Evolutionary conservation across 257 asterid species (phyloP).

Genomic region (Anisodus tanguticus): DNA sequence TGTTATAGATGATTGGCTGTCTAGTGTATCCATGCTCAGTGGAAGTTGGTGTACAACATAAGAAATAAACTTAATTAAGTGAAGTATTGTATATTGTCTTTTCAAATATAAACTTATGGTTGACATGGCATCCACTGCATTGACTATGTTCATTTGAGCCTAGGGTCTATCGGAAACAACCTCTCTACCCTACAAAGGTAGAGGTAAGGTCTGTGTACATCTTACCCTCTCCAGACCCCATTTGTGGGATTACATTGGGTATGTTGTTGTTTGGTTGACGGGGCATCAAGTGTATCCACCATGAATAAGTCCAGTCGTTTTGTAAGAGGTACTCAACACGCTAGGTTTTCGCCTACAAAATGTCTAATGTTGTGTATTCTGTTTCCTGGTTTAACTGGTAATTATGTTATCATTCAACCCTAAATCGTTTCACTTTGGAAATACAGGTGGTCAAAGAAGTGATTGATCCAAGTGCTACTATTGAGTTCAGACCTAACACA

Average conservation of each 20-base stretch:
- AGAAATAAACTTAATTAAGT: no score
- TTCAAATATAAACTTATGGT: background rate
- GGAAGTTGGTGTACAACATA: conserved; percentile 2
- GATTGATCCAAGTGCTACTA: conserved; percentile 84
- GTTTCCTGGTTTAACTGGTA: background rate
- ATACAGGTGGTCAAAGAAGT: conserved; percentile 89
- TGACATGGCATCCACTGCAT: no score
- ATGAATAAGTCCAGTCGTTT: background rate
- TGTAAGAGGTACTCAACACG: background rate
- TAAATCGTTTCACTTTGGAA: background rate
- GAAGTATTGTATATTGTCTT: background rate
- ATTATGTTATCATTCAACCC: background rate
- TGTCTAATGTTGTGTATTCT: background rate
- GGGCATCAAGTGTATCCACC: background rate
- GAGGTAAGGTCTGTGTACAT: no score
- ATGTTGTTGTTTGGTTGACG: background rate
- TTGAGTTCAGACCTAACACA: conserved; percentile 85
- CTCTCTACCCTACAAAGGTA: no score
- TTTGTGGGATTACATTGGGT: background rate
- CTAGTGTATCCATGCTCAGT: background rate
- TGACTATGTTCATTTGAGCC: no score
- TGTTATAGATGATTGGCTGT: background rate
- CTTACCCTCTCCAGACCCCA: no score
- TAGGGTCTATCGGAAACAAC: no score
- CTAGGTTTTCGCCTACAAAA: background rate